Percentiles rank a stretch among this genome's conserved stretches.
Evolutionary conservation across 345 rosid species (phyloP).

Genomic region (Microcos paniculata): DNA sequence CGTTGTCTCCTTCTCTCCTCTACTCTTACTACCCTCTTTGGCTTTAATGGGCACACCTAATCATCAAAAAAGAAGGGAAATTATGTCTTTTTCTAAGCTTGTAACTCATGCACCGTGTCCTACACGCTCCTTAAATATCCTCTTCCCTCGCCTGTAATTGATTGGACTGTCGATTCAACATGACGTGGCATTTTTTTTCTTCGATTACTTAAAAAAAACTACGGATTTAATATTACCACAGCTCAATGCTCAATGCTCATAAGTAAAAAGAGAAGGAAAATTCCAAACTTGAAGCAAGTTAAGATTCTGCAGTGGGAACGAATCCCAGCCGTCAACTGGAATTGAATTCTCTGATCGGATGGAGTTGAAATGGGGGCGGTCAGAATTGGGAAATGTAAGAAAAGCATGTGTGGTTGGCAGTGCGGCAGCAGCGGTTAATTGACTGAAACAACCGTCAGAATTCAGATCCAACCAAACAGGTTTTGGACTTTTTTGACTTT

Average conservation of each 20-base stretch:
- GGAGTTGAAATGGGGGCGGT: neutral
- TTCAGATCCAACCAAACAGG: constrained; percentile 3
- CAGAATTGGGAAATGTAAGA: constrained; percentile 14
- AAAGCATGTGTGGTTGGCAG: neutral
- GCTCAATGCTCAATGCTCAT: neutral
- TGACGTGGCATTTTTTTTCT: constrained; percentile 7
- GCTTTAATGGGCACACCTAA: neutral
- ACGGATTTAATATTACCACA: neutral
- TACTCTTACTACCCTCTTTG: neutral
- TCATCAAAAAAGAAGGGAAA: neutral
- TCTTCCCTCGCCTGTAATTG: neutral
- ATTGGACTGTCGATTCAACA: neutral
- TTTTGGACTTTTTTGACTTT: constrained; percentile 19
- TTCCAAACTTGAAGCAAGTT: neutral
- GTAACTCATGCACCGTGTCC: neutral
- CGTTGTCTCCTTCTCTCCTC: neutral
- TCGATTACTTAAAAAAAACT: neutral
- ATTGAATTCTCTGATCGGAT: neutral
- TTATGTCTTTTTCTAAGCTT: neutral
- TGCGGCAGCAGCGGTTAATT: neutral
- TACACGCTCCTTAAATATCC: neutral
- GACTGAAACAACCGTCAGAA: constrained; percentile 23
- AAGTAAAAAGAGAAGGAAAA: too few relatives aligned
- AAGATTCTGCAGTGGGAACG: neutral
- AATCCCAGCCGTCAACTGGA: constrained; percentile 20